Evolutionary conservation across 495 filamentous ascomycete genomes (phyloP).

Genomic region (Lineolata rhizophorae): DNA sequence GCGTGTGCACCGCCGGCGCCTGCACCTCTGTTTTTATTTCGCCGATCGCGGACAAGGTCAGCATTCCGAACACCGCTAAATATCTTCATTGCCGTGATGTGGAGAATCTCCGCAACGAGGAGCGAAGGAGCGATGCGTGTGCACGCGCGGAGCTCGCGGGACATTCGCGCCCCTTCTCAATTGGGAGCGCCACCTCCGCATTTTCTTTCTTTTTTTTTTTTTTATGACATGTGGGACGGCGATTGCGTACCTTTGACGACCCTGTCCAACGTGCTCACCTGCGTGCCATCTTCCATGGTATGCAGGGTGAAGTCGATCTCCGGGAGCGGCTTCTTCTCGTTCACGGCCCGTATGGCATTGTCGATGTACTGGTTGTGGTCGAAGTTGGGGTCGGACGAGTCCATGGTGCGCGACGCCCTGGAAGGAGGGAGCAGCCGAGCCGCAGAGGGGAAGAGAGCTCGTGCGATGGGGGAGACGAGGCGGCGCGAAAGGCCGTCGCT

Average conservation of each 20-base stretch:
- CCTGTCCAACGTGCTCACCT: slow-evolving; percentile 85
- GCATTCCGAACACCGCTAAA: background rate
- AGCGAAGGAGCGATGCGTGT: background rate
- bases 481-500: no score
- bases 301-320: slow-evolving; percentile 98
- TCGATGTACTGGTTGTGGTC: slow-evolving; percentile 17
- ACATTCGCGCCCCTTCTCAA: no score
- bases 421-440: no score
- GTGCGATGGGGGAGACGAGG: no score
- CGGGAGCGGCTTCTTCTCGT: slow-evolving; percentile 77
- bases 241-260: slow-evolving; percentile 75
- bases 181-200: no score
- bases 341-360: slow-evolving; percentile 45
- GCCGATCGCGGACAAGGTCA: slow-evolving; percentile 11
- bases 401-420: no score
- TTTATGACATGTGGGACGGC: no score
- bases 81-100: background rate
- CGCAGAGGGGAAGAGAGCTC: no score
- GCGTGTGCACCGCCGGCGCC: slow-evolving; percentile 80
- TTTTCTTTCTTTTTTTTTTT: no score
- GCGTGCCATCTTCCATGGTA: slow-evolving; percentile 87
- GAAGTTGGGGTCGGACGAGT: no score
- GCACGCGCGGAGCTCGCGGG: no score
- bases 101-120: background rate
- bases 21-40: slow-evolving; percentile 53